phyloP scores from a whole-genome alignment of 345 rosid species.

The Tarenaya hassleriana region DNA sequence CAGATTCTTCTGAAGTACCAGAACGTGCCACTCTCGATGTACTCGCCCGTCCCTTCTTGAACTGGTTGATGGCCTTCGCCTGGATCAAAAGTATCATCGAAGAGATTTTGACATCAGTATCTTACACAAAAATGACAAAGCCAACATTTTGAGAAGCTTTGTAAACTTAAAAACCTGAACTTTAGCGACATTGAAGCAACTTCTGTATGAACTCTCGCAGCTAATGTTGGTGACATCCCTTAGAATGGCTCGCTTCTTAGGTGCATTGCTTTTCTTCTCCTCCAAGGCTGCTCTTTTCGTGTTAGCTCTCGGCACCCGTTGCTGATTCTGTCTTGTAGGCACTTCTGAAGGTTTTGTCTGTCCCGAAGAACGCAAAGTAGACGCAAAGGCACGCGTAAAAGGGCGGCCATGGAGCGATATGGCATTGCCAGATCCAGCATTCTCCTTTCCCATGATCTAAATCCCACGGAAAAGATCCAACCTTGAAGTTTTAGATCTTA shows the following conservation, averaged over 20 bases:
- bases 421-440: slow-evolving; percentile 27
- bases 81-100: slow-evolving; percentile 26
- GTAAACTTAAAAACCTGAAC: slow-evolving; percentile 35
- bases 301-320: slow-evolving; percentile 29
- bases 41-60: slow-evolving; percentile 33
- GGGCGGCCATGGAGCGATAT: slow-evolving; percentile 39
- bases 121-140: slow-evolving; percentile 1
- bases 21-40: slow-evolving; percentile 40
- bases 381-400: slow-evolving; percentile 67
- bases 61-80: slow-evolving; percentile 46
- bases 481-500: slow-evolving; percentile 9
- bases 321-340: slow-evolving; percentile 32
- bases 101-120: slow-evolving; percentile 6
- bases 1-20: slow-evolving; percentile 24
- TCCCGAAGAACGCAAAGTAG: slow-evolving; percentile 40
- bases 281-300: slow-evolving; percentile 48
- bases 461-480: slow-evolving; percentile 31
- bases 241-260: slow-evolving; percentile 65
- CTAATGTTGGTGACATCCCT: slow-evolving; percentile 65
- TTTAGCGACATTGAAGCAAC: slow-evolving; percentile 48
- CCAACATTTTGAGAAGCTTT: slow-evolving; percentile 8
- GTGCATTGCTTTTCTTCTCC: slow-evolving; percentile 34
- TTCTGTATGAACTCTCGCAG: slow-evolving; percentile 35
- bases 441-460: slow-evolving; percentile 52
- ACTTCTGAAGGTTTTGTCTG: slow-evolving; percentile 30